phyloP scores from a whole-genome alignment of 2,329 filamentous ascomycete species.

The Sporothrix brunneoviolacea region DNA sequence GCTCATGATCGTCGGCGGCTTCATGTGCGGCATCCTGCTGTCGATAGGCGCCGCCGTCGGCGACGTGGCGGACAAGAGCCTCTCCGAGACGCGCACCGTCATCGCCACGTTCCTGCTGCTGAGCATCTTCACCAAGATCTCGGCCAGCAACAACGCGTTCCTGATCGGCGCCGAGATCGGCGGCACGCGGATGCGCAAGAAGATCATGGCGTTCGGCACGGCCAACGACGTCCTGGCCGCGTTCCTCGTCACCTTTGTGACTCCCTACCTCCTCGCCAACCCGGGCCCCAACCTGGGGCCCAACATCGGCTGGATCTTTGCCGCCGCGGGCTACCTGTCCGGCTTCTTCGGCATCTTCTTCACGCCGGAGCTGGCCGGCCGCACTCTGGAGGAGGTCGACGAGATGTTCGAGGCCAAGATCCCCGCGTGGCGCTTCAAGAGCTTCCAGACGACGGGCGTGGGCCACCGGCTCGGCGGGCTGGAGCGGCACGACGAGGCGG shows the following conservation, averaged over 20 bases:
- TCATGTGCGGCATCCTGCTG: slow-evolving; percentile 6
- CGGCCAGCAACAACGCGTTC: slow-evolving; percentile 13
- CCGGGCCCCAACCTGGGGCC: slow-evolving; percentile 12
- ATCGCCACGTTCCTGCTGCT: slow-evolving; percentile 14
- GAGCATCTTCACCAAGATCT: slow-evolving; percentile 12
- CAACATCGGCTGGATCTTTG: slow-evolving; percentile 17
- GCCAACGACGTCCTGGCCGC: slow-evolving; percentile 8
- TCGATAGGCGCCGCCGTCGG: slow-evolving; percentile 12
- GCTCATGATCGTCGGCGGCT: slow-evolving; percentile 6
- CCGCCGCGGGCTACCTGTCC: slow-evolving; percentile 9
- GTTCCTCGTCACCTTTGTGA: slow-evolving; percentile 13
- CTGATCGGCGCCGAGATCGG: slow-evolving; percentile 14
- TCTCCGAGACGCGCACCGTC: slow-evolving; percentile 10
- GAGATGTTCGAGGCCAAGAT: slow-evolving; percentile 12
- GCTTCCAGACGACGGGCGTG: slow-evolving; percentile 11
- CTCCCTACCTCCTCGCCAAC: slow-evolving; percentile 14
- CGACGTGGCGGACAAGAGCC: neutral
- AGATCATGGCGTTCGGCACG: slow-evolving; percentile 13
- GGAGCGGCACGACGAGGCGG: too few relatives aligned
- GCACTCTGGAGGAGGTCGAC: slow-evolving; percentile 14
- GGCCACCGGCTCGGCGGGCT: slow-evolving; percentile 8
- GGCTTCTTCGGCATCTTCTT: slow-evolving; percentile 12
- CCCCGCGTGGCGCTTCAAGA: slow-evolving; percentile 12
- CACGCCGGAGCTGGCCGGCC: slow-evolving; percentile 14
- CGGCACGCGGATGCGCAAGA: slow-evolving; percentile 14